Evolutionary conservation across 1,284 basidiomycete species (phyloP).

Genomic region (Tetrapyrgos nigripes): DNA sequence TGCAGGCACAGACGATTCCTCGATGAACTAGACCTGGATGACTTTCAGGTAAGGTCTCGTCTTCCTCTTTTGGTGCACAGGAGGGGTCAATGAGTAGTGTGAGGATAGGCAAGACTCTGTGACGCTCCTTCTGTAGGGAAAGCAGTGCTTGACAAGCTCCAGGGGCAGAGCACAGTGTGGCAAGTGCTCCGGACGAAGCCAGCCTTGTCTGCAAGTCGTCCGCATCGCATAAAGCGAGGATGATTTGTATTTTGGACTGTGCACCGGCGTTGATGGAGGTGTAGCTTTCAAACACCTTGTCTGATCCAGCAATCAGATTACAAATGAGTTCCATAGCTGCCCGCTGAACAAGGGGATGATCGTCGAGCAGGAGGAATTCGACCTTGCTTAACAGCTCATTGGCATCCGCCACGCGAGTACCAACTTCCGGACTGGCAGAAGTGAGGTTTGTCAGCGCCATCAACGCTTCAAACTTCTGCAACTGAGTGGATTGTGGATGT

Average conservation of each 20-base stretch:
- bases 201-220: conserved; percentile 84
- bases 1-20: conserved; percentile 73
- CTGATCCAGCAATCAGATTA: conserved; percentile 85
- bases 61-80: conserved; percentile 38
- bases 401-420: conserved; percentile 64
- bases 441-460: conserved; percentile 97
- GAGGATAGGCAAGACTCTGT: conserved; percentile 65
- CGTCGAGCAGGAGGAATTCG: conserved; percentile 86
- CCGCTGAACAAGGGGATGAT: conserved; percentile 82
- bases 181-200: conserved; percentile 87
- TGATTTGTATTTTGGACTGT: conserved; percentile 77
- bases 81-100: conserved; percentile 69
- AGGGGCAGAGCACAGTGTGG: conserved; percentile 73
- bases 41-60: conserved; percentile 31
- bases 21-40: conserved; percentile 77
- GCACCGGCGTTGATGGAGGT: conserved; percentile 46
- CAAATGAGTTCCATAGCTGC: conserved; percentile 94
- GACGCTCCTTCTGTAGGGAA: conserved; percentile 66
- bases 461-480: conserved; percentile 91
- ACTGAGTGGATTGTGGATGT: conserved; percentile 68
- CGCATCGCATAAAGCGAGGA: conserved; percentile 86
- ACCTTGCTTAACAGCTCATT: conserved; percentile 72
- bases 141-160: conserved; percentile 67
- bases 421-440: conserved; percentile 73
- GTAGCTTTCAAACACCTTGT: conserved; percentile 77